phyloP scores from a whole-genome alignment of 176 grass and related monocot genomes.

The Ampelocalamus luodianensis region DNA sequence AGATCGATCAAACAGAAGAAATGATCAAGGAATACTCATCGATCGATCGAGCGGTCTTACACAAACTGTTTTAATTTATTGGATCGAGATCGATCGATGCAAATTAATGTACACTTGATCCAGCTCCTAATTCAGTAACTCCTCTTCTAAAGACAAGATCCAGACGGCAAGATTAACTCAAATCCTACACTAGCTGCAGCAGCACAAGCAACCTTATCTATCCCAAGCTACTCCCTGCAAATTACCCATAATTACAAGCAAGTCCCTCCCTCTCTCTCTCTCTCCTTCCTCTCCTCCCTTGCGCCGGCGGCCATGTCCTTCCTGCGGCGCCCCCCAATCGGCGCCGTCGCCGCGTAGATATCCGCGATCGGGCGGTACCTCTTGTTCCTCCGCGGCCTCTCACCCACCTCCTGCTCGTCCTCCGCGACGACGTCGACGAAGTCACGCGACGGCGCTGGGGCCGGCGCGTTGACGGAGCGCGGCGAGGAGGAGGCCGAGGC shows the following conservation, averaged over 20 bases:
- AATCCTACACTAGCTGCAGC: not conserved
- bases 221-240: constrained; percentile 37
- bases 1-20: not conserved
- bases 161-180: not conserved
- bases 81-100: not conserved
- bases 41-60: not conserved
- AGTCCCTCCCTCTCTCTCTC: not conserved
- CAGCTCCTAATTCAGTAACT: not conserved
- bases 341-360: constrained; percentile 53
- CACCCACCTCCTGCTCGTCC: constrained; percentile 51
- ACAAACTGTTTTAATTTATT: constrained; percentile 8
- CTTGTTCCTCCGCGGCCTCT: constrained; percentile 51
- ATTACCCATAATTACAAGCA: constrained; percentile 48
- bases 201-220: not conserved
- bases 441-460: not conserved
- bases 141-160: not conserved
- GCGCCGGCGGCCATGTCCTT: constrained; percentile 15
- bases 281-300: constrained; percentile 12
- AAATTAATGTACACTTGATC: constrained; percentile 17
- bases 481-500: constrained; percentile 42
- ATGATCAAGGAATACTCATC: not conserved
- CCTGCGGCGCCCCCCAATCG: constrained; percentile 16
- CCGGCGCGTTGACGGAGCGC: constrained; percentile 35
- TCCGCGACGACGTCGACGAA: not conserved
- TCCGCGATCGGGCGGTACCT: constrained; percentile 57